A percentile compares a stretch with the other conserved stretches of the same genome.
These are phyloP conservation scores for Ustilago loliicola DNA, from an alignment of 1,284 basidiomycete genomes.

Conservation along the genomic window DNA sequence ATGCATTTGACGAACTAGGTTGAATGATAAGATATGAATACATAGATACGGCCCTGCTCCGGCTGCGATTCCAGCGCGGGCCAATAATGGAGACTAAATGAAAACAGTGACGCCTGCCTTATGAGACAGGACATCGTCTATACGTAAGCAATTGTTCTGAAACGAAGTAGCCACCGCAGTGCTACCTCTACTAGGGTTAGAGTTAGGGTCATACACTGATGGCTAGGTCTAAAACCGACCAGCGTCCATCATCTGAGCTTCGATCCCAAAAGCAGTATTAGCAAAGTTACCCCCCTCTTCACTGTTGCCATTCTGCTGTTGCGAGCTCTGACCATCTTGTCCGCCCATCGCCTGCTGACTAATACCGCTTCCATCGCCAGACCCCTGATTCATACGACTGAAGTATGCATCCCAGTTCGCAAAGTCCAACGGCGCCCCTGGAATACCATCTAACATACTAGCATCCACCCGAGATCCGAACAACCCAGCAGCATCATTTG, in stretches of 20 bases:
- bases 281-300: conserved; percentile 32
- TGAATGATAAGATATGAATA: conserved; percentile 2
- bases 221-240: conserved; percentile 31
- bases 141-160: neutral
- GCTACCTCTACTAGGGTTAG: conserved; percentile 1
- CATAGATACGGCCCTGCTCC: conserved; percentile 5
- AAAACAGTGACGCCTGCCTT: no score
- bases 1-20: neutral
- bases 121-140: neutral
- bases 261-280: conserved; percentile 36
- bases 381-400: conserved; percentile 19
- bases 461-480: conserved; percentile 34
- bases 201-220: neutral
- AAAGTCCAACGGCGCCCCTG: conserved; percentile 54
- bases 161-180: neutral
- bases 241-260: conserved; percentile 55
- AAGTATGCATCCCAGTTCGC: conserved; percentile 58
- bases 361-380: neutral
- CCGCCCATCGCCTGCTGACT: neutral
- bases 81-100: neutral
- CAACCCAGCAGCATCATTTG: conserved; percentile 17
- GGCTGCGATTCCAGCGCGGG: conserved; percentile 2
- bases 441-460: conserved; percentile 51
- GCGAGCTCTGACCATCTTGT: conserved; percentile 9
- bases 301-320: neutral